These are phyloP conservation scores for Schizothecium vesticola DNA, from an alignment of 495 filamentous ascomycete genomes.

Conservation along the genomic window DNA sequence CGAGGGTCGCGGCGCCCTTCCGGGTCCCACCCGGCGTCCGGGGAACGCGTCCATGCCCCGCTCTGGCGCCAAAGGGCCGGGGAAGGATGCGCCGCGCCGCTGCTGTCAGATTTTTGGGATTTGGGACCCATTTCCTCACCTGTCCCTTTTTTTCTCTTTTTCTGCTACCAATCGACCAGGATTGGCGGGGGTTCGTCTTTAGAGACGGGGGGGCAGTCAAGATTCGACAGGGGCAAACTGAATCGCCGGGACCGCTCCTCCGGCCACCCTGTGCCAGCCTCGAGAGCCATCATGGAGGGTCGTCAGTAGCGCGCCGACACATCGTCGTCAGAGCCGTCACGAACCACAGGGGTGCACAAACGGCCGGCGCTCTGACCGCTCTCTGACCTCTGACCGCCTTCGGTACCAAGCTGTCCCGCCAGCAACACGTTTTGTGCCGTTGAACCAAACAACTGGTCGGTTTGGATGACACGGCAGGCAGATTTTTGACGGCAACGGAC, in stretches of 20 bases:
- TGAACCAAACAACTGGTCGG: neutral
- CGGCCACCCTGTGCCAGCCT: no score
- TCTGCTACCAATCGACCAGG: conserved; percentile 1
- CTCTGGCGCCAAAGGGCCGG: neutral
- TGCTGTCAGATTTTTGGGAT: neutral
- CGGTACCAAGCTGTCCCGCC: neutral
- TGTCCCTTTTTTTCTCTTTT: neutral
- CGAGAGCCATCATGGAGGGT: neutral
- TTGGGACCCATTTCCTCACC: neutral
- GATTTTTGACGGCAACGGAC: neutral
- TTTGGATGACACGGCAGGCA: neutral
- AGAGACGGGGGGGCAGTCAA: neutral
- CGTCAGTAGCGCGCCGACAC: neutral
- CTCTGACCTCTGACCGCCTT: neutral
- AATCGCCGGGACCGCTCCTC: neutral
- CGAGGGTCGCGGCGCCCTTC: neutral
- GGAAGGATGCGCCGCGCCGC: neutral
- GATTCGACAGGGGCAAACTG: neutral
- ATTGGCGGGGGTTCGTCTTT: neutral
- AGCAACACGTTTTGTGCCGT: neutral
- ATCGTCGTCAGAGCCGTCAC: neutral
- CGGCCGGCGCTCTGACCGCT: neutral
- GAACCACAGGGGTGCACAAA: neutral
- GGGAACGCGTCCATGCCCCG: neutral
- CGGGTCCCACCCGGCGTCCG: neutral